Evolutionary conservation across 768 basidiomycete genomes (phyloP), one percentile per base, ranked within the genome.

Genomic region (Russula olivacea): DNA sequence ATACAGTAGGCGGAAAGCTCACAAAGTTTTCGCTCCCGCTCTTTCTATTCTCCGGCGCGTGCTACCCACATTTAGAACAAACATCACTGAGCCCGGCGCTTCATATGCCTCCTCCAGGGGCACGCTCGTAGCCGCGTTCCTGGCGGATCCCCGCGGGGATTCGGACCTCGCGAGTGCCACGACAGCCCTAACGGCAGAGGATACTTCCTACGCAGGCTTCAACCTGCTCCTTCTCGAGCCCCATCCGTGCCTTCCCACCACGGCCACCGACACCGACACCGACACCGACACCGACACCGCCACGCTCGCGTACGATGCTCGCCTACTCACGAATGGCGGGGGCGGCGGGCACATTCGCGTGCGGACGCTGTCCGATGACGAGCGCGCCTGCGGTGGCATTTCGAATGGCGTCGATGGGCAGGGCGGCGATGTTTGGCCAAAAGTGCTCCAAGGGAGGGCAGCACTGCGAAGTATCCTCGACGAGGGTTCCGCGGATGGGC

Each of bases 401-500:
- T 91, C 91, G 38, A 92, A 92, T 69, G 89, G 89, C 15, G 73
- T 89, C 52, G 88, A 90, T 69, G 82, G 81, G n/a, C 63, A 72
- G 58, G 84, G 80, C 40, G 84, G 78, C 45, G 75, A 79, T 58
- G 76, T 78, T 23, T 93, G 90, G 91, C 86, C 86, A 28, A 93
- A 93, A 76, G 82, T 93, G 7, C 73, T 77, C 56, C 79, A 81
- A 64, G 91, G 88, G 41, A 76, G 76, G 32, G 70, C 71, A 36
- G 74, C 76, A 11, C 76, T 93, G 61, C 70, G 74, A 51, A 72
- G 71, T 32, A 68, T 84, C 47, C 72, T 87, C 64, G 71, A 74
- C 57, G 66, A 43, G 19, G 40, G 32, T 15, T n/a, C 28, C 38
- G 19, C 25, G 14, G 25, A 43, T 32, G 55, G 55, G 41, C 34